phyloP scores from a whole-genome alignment of 1,139 yeast species.

The Yarrowia galli region DNA sequence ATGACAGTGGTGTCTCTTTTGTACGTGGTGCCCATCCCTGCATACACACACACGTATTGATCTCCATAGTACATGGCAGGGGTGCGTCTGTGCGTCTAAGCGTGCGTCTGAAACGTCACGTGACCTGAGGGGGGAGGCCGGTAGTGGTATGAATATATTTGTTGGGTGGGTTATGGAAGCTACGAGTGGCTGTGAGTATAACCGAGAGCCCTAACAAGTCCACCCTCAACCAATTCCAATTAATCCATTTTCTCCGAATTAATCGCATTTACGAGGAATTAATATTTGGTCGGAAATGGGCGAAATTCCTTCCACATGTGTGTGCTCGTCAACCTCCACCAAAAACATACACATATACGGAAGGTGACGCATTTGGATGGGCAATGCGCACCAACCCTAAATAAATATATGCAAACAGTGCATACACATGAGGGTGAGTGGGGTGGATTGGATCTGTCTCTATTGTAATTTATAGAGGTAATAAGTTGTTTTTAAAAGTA shows the following conservation, averaged over 20 bases:
- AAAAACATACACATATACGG: background rate
- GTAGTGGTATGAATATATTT: no score
- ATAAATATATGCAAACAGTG: background rate
- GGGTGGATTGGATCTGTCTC: background rate
- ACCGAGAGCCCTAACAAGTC: no score
- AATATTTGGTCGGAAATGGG: no score
- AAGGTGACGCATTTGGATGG: conserved; percentile 16
- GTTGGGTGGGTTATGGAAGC: no score
- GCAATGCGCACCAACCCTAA: conserved; percentile 16
- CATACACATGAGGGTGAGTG: background rate
- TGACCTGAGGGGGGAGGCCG: no score
- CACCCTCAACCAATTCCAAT: no score
- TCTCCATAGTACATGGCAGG: conserved; percentile 21
- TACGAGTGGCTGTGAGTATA: no score
- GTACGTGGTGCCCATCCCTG: conserved; percentile 16
- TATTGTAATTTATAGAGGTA: no score
- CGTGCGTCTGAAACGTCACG: conserved; percentile 2
- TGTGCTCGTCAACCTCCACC: background rate
- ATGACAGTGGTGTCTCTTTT: no score
- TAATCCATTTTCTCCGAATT: no score
- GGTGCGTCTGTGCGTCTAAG: conserved; percentile 7
- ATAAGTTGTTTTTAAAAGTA: no score
- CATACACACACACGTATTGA: conserved; percentile 24
- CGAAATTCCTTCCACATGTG: conserved; percentile 2
- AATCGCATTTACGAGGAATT: no score